A percentile compares a stretch with the other conserved stretches of the same genome.
Evolutionary conservation across 169 alveolate genomes (phyloP).

Genomic region (Cryptosporidium parvum): DNA sequence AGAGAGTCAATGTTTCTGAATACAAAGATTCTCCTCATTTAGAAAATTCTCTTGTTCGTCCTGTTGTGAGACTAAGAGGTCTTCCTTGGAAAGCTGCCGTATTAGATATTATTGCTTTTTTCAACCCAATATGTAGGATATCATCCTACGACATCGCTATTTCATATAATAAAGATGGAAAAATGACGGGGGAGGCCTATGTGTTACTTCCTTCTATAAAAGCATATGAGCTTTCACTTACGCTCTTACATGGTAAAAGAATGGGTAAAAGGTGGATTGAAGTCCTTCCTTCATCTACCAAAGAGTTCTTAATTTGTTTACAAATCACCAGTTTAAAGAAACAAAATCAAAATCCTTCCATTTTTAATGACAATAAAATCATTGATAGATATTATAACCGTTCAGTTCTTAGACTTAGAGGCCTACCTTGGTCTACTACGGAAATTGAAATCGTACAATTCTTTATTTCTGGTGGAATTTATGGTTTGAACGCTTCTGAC

Average conservation of each 20-base stretch:
- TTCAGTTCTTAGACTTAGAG: constrained; percentile 78
- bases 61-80: constrained; percentile 43
- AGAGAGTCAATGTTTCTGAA: neutral
- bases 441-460: constrained; percentile 78
- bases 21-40: neutral
- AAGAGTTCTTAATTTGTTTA: constrained; percentile 27
- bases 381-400: constrained; percentile 4
- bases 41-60: neutral
- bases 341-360: neutral
- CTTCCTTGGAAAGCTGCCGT: constrained; percentile 50
- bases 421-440: constrained; percentile 82
- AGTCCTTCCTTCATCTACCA: constrained; percentile 60
- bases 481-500: constrained; percentile 1
- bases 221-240: constrained; percentile 75
- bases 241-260: constrained; percentile 78
- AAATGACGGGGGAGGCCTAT: constrained; percentile 81
- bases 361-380: neutral
- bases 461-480: constrained; percentile 64
- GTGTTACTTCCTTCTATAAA: constrained; percentile 77
- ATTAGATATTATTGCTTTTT: constrained; percentile 30
- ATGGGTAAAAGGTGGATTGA: constrained; percentile 83
- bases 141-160: constrained; percentile 9
- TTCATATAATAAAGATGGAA: constrained; percentile 32
- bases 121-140: constrained; percentile 34
- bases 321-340: neutral